Evolutionary conservation across 2,329 filamentous ascomycete genomes (phyloP).

Genomic region (Rhytidhysteron rufulum): DNA sequence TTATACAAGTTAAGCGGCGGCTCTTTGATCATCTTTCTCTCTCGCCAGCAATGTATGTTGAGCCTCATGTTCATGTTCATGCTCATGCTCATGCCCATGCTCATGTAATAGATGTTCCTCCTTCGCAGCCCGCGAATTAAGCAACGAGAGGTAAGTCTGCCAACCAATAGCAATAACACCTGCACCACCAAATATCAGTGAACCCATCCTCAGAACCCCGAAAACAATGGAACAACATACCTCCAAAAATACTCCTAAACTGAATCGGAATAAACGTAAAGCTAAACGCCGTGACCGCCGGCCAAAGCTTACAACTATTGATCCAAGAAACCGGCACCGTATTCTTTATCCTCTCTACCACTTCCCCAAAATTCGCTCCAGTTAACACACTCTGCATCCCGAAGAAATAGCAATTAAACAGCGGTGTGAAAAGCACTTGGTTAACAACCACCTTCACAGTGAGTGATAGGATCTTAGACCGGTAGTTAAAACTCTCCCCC

Average conservation of each 20-base stretch:
- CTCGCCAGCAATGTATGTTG: not conserved
- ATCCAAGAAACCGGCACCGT: conserved; percentile 73
- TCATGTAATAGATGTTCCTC: conserved; percentile 38
- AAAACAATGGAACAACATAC: conserved; percentile 12
- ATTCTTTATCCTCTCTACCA: conserved; percentile 65
- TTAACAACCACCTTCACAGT: conserved; percentile 75
- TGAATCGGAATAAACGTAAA: conserved; percentile 80
- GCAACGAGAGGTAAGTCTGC: conserved; percentile 83
- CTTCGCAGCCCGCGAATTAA: conserved; percentile 70
- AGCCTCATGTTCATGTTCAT: not conserved
- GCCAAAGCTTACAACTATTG: conserved; percentile 87
- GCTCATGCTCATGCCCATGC: not conserved
- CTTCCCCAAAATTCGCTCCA: conserved; percentile 62
- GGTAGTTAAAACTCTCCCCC: conserved; percentile 77
- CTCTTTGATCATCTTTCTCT: no score
- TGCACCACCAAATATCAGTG: not conserved
- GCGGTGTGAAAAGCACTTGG: conserved; percentile 74
- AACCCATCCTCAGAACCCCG: no score
- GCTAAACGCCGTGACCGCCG: conserved; percentile 77
- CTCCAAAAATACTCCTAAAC: conserved; percentile 76
- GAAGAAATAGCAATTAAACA: conserved; percentile 52
- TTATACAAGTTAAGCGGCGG: no score
- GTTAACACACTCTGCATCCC: conserved; percentile 47
- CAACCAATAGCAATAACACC: conserved; percentile 76
- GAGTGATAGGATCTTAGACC: conserved; percentile 67